Base-by-base conservation (phyloP, 2,329 filamentous ascomycete species). In the Apiospora sp. region DNA sequence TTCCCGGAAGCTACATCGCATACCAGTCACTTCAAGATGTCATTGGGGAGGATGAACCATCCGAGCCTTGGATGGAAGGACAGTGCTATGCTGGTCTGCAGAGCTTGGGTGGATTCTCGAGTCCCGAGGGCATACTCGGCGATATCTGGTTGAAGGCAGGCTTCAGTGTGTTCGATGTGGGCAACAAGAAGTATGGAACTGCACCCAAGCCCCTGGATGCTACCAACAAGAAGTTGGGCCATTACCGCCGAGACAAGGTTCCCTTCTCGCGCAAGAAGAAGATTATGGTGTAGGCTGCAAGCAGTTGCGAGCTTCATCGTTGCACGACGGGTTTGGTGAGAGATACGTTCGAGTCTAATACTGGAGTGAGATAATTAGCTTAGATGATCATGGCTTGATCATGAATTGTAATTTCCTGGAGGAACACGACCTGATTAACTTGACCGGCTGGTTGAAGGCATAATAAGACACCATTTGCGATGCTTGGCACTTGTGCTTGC, bases 31-130 rank as follows among this genome's bases (percentile, higher is more conserved):
- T 87, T 34, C 81, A 86, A 16, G 82, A 86, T 22, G 85, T 86
- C 14, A 83, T 83, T 2, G 58, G 58, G 24, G 34, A 64, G 19
- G 86, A 86, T 41, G 86, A 68, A 16, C 67, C 67, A 24, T 24
- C 19, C 7, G 13, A 22, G 27, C 44, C 44, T 24, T 44, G 34
- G 16, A 44, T 54, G 13, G 22, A 54, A 7, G 71, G 68, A 24
- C 51, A 80, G 72, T 96, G 94, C 86, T 95, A 90, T 81, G 94
- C 94, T 71, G 94, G 93, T 68, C 88, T 97, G 75, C 94, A 96
- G 85, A 86, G 83, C 46, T 81, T 85, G 61, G 82, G 81, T 22
- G 79, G 78, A 34, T 76, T 85, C 69, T 78, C 80, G 1, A 86
- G 92, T 75, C 81, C 91, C 67, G 85, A 86, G 22, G 90, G 87